Base-by-base conservation (phyloP, 2,329 filamentous ascomycete species). In the Hawksworthiomyces lignivorus region DNA sequence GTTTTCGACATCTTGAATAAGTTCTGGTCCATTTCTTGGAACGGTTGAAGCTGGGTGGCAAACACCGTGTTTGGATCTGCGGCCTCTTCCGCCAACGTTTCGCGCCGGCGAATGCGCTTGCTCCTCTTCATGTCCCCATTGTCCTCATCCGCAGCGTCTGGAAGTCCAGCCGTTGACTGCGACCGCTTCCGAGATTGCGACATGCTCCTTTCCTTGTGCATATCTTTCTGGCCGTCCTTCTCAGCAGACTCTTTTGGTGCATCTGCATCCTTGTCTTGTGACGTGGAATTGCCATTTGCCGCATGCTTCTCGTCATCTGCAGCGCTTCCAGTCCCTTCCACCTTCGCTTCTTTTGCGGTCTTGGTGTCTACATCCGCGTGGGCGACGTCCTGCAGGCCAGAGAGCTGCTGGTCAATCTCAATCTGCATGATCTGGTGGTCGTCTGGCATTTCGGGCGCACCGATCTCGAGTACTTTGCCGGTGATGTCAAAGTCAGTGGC, bases 61-160 rank as follows among this genome's bases (percentile, higher is more conserved):
- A 72, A 66, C 20, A 72, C 60, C 1, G 67, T 68, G 38, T 66
- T 71, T 7, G 73, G 65, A 46, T 80, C 75, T 12, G 71, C 56
- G 0, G 62, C 58, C 36, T 78, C 77, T 27, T 75, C 76, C 9
- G 62, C 48, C 58, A 71, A 66, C 4, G 69, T 73, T 32, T 82
- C 78, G 41, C 80, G 68, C 15, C 77, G 72, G 34, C 80, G 70
- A 22, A 78, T 78, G 37, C 80, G 67, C 54, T 84, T 84, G 57
- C 78, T 82, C 43, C 79, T 67, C 53, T 81, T 82, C 40, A 75
- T 72, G 10, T 73, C 68, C 2, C 63, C 64, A 19, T 65, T 69
- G 12, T 47, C 44, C 26, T 82, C 77, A 39, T 82, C 77, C 7
- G 22, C 33, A 0, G 59, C 65, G 3, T 81, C 77, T 1, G 65